Evolutionary conservation across 1,284 basidiomycete species (phyloP).

Genomic region (Malassezia yamatoensis): DNA sequence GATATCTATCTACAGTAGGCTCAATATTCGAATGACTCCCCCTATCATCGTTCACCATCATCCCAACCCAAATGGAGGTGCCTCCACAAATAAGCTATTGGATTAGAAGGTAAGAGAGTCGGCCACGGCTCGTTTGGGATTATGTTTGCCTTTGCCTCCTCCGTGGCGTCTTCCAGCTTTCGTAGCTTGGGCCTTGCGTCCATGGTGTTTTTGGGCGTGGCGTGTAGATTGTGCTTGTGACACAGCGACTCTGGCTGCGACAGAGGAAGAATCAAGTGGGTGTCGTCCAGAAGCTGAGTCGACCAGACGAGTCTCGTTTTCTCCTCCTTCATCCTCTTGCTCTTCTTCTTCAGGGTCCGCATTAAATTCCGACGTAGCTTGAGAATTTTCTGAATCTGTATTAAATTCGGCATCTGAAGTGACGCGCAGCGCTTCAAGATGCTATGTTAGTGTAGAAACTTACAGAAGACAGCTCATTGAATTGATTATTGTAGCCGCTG

Average conservation of each 20-base stretch:
- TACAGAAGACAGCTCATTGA: slow-evolving; percentile 15
- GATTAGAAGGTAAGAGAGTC: slow-evolving; percentile 11
- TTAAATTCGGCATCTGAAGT: too few relatives aligned
- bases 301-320: not conserved
- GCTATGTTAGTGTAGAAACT: not conserved
- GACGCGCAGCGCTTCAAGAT: not conserved
- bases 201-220: slow-evolving; percentile 27
- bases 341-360: slow-evolving; percentile 41
- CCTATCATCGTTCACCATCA: not conserved
- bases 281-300: slow-evolving; percentile 53
- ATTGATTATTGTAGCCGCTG: slow-evolving; percentile 33
- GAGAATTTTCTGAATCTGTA: too few relatives aligned
- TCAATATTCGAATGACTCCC: not conserved
- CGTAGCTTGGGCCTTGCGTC: slow-evolving; percentile 26
- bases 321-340: slow-evolving; percentile 12
- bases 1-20: not conserved
- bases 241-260: slow-evolving; percentile 21
- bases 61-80: not conserved
- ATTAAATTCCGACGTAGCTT: too few relatives aligned
- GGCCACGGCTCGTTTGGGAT: not conserved
- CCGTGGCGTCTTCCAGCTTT: slow-evolving; percentile 53
- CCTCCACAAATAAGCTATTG: slow-evolving; percentile 1
- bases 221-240: slow-evolving; percentile 26
- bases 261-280: slow-evolving; percentile 8
- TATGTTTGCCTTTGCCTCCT: slow-evolving; percentile 54